Percentiles rank a stretch among this genome's conserved stretches.
Evolutionary conservation across 768 basidiomycete genomes (phyloP).

Genomic region (Trametes villosa): DNA sequence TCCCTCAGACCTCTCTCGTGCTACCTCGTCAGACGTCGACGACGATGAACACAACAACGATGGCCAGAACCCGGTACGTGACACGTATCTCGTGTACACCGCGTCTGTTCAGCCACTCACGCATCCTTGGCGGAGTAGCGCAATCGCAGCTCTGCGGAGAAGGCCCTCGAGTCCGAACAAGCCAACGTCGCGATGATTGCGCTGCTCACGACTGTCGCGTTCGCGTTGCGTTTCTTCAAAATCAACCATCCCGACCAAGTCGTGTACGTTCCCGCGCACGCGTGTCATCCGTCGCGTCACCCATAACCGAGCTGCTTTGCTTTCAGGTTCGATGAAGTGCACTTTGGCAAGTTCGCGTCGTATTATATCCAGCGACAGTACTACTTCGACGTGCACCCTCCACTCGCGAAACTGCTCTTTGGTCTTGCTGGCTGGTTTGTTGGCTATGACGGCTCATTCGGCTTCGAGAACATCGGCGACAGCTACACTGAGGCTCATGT

Average conservation of each 20-base stretch:
- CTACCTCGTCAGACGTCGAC: conserved; percentile 14
- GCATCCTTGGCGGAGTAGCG: conserved; percentile 37
- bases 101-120: background rate
- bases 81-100: conserved; percentile 23
- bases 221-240: conserved; percentile 89
- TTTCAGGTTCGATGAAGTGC: conserved; percentile 92
- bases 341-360: conserved; percentile 97
- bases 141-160: conserved; percentile 63
- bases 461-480: conserved; percentile 95
- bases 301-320: background rate
- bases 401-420: conserved; percentile 93
- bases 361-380: conserved; percentile 93
- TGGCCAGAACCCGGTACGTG: conserved; percentile 26
- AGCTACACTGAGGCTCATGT: conserved; percentile 86
- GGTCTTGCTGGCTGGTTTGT: conserved; percentile 96
- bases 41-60: conserved; percentile 24
- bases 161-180: conserved; percentile 61
- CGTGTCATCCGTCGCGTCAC: conserved; percentile 6
- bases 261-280: conserved; percentile 60
- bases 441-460: conserved; percentile 93
- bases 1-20: conserved; percentile 2
- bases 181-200: conserved; percentile 68
- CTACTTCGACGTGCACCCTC: conserved; percentile 99
- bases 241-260: conserved; percentile 94
- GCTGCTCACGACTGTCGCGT: conserved; percentile 72